These are phyloP conservation scores for Lentinula boryana DNA, from an alignment of 768 basidiomycete species.

Conservation along the genomic window DNA sequence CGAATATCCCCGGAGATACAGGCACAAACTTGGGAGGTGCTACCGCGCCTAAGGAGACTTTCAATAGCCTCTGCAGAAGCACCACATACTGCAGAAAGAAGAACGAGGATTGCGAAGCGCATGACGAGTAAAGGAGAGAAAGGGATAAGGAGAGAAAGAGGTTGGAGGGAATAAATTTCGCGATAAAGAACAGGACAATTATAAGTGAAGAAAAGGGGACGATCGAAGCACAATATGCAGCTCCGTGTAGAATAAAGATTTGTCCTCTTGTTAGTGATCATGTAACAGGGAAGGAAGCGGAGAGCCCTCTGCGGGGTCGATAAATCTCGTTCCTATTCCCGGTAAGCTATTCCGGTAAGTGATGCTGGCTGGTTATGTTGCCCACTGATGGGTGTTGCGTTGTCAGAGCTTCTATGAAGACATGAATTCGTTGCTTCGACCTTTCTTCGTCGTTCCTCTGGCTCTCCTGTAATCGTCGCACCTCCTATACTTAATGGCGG, in stretches of 20 bases:
- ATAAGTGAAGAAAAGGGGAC: background rate
- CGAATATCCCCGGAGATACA: background rate
- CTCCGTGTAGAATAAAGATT: background rate
- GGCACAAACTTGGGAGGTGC: background rate
- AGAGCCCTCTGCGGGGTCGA: too few species aligned
- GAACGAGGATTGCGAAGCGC: background rate
- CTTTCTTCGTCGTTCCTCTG: too few species aligned
- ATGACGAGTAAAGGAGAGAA: background rate
- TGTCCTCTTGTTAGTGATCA: background rate
- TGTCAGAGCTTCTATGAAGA: too few species aligned
- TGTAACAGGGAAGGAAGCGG: background rate
- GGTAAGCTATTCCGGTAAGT: too few species aligned
- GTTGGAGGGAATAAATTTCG: background rate
- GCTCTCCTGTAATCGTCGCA: too few species aligned
- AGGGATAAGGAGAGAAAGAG: background rate
- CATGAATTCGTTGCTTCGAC: too few species aligned
- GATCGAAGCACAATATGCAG: background rate
- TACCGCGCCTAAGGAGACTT: background rate
- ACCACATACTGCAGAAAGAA: background rate
- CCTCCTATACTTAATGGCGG: too few species aligned
- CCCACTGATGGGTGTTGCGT: too few species aligned
- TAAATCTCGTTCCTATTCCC: too few species aligned
- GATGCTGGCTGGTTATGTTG: too few species aligned
- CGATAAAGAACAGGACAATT: background rate
- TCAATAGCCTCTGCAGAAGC: background rate